A percentile compares a stretch with the other conserved stretches of the same genome.
Evolutionary conservation across 1,284 basidiomycete species (phyloP).

Genomic region (Polyporus tsugae): DNA sequence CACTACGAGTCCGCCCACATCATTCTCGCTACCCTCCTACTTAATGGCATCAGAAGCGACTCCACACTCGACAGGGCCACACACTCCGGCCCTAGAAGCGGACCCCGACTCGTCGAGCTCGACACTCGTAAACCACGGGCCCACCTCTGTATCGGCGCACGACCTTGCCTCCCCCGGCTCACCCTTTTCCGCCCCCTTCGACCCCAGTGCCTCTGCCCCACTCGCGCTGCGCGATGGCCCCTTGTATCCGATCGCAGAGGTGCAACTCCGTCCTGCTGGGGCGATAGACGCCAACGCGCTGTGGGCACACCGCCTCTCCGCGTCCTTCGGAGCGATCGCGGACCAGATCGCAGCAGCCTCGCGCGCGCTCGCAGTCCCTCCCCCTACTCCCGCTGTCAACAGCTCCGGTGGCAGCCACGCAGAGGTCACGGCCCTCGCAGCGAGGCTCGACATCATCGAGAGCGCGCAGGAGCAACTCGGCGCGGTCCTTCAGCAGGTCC

Average conservation of each 20-base stretch:
- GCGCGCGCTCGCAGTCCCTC: slow-evolving; percentile 45
- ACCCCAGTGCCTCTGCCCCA: slow-evolving; percentile 32
- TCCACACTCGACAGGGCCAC: slow-evolving; percentile 15
- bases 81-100: slow-evolving; percentile 13
- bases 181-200: slow-evolving; percentile 37
- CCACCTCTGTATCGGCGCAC: slow-evolving; percentile 2
- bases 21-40: background rate
- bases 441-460: slow-evolving; percentile 42
- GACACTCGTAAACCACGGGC: slow-evolving; percentile 27
- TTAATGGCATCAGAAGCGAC: slow-evolving; percentile 20
- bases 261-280: background rate
- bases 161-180: slow-evolving; percentile 17
- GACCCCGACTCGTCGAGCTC: slow-evolving; percentile 32
- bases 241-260: slow-evolving; percentile 7
- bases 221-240: slow-evolving; percentile 21
- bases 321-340: slow-evolving; percentile 49
- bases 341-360: slow-evolving; percentile 51
- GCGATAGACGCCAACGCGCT: slow-evolving; percentile 23
- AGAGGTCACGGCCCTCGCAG: slow-evolving; percentile 32
- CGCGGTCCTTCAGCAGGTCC: slow-evolving; percentile 40
- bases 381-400: slow-evolving; percentile 16
- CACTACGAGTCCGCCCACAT: background rate
- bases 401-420: slow-evolving; percentile 4
- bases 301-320: slow-evolving; percentile 43
- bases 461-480: slow-evolving; percentile 40